Evolutionary conservation across 306 rosid species (phyloP).

Genomic region (Lathyrus aphaca): DNA sequence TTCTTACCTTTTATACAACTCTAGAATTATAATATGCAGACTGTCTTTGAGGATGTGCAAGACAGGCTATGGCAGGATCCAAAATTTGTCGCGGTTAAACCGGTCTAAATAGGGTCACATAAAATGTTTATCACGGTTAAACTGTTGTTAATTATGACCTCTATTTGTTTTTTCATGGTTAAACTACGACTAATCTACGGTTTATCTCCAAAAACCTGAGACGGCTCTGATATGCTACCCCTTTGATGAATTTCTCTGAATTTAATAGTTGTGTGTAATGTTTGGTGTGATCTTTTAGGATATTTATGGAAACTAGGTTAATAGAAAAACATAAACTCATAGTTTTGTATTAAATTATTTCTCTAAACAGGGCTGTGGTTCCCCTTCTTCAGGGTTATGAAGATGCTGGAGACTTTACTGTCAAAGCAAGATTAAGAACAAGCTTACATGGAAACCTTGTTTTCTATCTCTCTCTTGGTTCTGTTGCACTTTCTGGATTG

Average conservation of each 20-base stretch:
- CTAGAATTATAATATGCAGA: not conserved
- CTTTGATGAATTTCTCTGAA: not conserved
- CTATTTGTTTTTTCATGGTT: no score
- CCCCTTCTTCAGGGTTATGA: constrained; percentile 99
- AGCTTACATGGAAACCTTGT: constrained; percentile 79
- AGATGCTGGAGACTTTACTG: constrained; percentile 96
- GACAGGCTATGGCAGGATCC: no score
- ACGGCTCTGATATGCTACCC: not conserved
- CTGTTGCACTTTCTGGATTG: constrained; percentile 70
- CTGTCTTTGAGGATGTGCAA: no score
- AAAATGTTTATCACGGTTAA: no score
- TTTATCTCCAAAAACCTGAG: no score
- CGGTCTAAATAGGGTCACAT: no score
- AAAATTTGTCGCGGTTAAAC: no score
- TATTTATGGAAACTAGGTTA: constrained; percentile 40
- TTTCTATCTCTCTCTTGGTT: constrained; percentile 72
- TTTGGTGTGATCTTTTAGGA: constrained; percentile 31
- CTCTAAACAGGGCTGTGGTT: constrained; percentile 92
- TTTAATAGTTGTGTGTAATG: not conserved
- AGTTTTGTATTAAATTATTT: constrained; percentile 51
- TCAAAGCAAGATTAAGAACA: constrained; percentile 78
- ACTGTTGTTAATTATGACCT: no score
- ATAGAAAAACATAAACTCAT: constrained; percentile 49
- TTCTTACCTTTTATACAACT: not conserved
- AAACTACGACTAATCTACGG: no score